Evolutionary conservation across 371 early-diverging fungal species (phyloP).

Genomic region (Cokeromyces recurvatus): DNA sequence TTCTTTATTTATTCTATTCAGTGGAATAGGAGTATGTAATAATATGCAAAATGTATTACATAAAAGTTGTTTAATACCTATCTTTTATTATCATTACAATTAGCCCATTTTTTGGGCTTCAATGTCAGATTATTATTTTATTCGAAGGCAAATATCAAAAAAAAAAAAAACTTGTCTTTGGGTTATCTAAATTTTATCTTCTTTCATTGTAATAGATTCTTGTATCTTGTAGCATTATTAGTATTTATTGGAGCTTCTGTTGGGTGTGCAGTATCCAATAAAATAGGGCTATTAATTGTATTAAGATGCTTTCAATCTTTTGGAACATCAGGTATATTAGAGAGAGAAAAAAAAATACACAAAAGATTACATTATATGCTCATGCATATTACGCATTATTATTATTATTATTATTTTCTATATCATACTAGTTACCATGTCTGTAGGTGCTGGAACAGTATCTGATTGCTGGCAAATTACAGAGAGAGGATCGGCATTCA

Average conservation of each 20-base stretch:
- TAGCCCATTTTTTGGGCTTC: constrained; percentile 61
- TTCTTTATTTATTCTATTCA: constrained; percentile 50
- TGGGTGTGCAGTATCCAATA: constrained; percentile 55
- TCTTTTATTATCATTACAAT: background rate
- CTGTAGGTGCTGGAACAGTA: constrained; percentile 39
- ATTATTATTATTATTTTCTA: no score
- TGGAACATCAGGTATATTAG: constrained; percentile 60
- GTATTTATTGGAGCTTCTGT: constrained; percentile 59
- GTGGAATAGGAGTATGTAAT: constrained; percentile 46
- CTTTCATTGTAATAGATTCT: no score
- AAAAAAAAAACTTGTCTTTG: no score
- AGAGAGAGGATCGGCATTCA: constrained; percentile 37
- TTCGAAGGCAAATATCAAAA: constrained; percentile 37
- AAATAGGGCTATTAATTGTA: constrained; percentile 50
- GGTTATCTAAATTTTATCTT: no score
- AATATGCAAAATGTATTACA: constrained; percentile 15
- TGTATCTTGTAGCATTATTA: constrained; percentile 39
- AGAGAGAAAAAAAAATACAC: background rate
- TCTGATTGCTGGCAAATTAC: constrained; percentile 35
- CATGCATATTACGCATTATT: no score
- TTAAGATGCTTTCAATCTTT: constrained; percentile 69
- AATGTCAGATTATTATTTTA: constrained; percentile 54
- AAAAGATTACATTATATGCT: no score
- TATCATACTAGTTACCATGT: constrained; percentile 24
- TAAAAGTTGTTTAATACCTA: background rate